A percentile compares a stretch with the other conserved stretches of the same genome.
Evolutionary conservation across 1,284 basidiomycete species (phyloP).

Genomic region (Rhodotorula glutinis): DNA sequence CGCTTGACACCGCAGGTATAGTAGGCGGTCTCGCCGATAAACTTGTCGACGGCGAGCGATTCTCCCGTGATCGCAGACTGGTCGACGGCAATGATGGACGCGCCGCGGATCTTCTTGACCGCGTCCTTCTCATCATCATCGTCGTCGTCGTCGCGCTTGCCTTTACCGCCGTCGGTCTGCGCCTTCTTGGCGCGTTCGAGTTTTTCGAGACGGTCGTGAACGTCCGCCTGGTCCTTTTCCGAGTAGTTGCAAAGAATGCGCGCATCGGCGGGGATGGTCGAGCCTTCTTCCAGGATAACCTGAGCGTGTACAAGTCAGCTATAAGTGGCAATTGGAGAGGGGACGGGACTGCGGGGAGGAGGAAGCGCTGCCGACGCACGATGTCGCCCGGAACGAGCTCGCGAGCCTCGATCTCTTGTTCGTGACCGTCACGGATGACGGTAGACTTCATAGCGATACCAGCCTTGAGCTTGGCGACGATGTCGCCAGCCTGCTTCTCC

Average conservation of each 20-base stretch:
- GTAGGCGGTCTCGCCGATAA: conserved; percentile 55
- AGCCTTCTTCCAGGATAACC: conserved; percentile 53
- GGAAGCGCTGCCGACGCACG: conserved; percentile 32
- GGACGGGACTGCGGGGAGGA: too few relatives aligned
- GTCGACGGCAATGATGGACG: conserved; percentile 55
- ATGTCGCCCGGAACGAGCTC: conserved; percentile 60
- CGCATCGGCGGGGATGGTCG: conserved; percentile 57
- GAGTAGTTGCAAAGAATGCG: conserved; percentile 55
- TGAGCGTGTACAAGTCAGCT: conserved; percentile 1
- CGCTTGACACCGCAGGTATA: conserved; percentile 55
- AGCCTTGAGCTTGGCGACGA: conserved; percentile 58
- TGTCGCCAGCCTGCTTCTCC: conserved; percentile 47
- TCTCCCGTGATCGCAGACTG: conserved; percentile 58
- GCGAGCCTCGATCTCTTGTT: conserved; percentile 56
- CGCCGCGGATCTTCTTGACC: conserved; percentile 49
- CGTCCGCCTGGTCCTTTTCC: conserved; percentile 51
- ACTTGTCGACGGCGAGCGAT: conserved; percentile 59
- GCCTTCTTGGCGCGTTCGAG: conserved; percentile 27
- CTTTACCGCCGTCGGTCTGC: conserved; percentile 18
- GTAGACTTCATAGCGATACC: conserved; percentile 56
- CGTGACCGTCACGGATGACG: conserved; percentile 54
- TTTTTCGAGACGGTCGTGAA: conserved; percentile 38
- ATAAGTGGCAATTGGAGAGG: background rate
- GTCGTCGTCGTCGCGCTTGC: conserved; percentile 40
- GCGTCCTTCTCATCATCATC: conserved; percentile 50